phyloP scores from a whole-genome alignment of 148 eudicot genomes.

The Diospyros kaki region DNA sequence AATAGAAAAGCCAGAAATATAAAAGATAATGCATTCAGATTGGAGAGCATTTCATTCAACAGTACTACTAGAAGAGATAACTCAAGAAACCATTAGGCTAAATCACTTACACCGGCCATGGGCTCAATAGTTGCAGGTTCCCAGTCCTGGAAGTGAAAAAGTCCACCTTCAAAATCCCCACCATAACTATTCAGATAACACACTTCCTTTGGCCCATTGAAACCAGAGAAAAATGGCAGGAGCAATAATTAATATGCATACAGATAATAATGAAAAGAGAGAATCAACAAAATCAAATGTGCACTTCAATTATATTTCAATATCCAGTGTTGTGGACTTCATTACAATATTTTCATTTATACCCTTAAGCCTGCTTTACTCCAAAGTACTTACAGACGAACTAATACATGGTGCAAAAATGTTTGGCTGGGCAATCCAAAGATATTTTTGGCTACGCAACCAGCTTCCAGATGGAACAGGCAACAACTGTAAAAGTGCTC shows the following conservation, averaged over 20 bases:
- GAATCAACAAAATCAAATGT: neutral
- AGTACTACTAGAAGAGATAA: neutral
- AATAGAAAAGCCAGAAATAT: too few relatives aligned
- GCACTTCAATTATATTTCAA: neutral
- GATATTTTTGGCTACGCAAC: neutral
- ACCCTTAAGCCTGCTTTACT: neutral
- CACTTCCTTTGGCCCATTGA: constrained; percentile 55
- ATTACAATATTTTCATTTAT: constrained; percentile 7
- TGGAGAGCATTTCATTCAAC: neutral
- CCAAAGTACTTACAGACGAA: neutral
- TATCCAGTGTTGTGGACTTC: neutral
- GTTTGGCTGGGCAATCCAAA: neutral
- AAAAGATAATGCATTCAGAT: neutral
- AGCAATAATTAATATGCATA: neutral
- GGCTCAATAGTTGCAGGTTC: constrained; percentile 66
- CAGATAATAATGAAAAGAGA: neutral
- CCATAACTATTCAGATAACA: constrained; percentile 78
- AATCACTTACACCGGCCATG: constrained; percentile 75
- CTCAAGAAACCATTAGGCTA: neutral
- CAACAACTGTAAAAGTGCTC: neutral
- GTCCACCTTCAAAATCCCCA: constrained; percentile 73
- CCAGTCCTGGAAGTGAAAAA: constrained; percentile 89
- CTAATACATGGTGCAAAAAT: neutral
- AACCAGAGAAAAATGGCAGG: constrained; percentile 12
- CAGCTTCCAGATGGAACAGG: neutral